Conservation (phyloP, 2,329 filamentous ascomycete species). For the Fusarium pseudonygamai region DNA sequence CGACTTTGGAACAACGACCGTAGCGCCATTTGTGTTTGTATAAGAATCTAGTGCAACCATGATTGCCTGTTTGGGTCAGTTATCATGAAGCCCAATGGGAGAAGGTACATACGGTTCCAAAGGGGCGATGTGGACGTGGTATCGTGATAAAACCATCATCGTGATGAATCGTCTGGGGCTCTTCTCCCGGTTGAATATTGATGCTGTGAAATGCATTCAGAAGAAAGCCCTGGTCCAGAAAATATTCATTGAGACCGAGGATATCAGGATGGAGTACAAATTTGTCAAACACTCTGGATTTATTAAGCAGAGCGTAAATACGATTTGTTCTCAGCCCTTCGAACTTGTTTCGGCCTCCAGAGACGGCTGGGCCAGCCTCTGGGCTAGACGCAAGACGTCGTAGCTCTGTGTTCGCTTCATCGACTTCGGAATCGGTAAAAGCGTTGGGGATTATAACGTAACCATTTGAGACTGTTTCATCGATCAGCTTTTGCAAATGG, state of each 20-base stretch:
- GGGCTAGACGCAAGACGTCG: background rate
- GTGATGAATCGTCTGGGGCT: background rate
- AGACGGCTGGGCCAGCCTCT: background rate
- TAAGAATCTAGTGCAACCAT: background rate
- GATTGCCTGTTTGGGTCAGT: background rate
- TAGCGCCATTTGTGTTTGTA: background rate
- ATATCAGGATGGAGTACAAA: background rate
- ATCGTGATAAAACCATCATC: background rate
- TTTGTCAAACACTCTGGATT: background rate
- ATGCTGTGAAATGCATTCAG: background rate
- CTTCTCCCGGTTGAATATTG: background rate
- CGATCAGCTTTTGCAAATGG: background rate
- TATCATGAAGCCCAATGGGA: accelerated
- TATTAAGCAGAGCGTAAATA: background rate
- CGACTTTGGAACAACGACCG: background rate
- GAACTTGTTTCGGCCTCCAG: background rate
- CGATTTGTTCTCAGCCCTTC: background rate
- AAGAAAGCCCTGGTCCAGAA: background rate
- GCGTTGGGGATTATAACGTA: background rate
- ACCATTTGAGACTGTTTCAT: background rate
- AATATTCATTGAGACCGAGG: background rate
- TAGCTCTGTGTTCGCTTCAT: background rate
- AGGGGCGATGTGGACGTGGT: background rate
- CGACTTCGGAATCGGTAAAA: background rate
- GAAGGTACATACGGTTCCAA: background rate